Base-by-base conservation (phyloP, 2,329 filamentous ascomycete genomes). In the Coniochaeta sp. region DNA sequence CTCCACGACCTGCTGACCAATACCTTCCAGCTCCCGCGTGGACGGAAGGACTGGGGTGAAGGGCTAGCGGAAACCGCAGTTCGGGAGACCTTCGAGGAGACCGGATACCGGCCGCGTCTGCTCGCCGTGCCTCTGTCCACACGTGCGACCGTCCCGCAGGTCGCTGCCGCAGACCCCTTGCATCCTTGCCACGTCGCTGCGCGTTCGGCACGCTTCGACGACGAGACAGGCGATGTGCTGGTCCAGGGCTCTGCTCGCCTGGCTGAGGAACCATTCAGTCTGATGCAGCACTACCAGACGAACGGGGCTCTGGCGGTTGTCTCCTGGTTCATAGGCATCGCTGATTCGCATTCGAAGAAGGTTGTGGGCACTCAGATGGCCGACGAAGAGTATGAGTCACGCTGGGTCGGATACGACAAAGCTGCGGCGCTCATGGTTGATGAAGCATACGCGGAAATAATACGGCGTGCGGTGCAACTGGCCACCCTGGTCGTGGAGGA, bases 1-100 rank as follows among this genome's bases (percentile, higher is more conserved):
- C 59, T 62, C 52, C 47, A 43, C 47, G 52, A 61, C 36, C 60
- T 58, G 33, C 22, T 33, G 11, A 52, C 54, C 6, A 50, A 33
- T 24, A 57, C 55, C 24, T 50, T 60, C 54, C 34, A 62, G 36
- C 64, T 66, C 11, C 64, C 65, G 11, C 64, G 64, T 56, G 64
- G 63, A 19, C 63, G 60, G 33, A 64, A 64, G 36, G 64, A 66
- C 59, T 61, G 63, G 57, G 60, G 43, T 31, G 64, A 67, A 55
- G 22, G 58, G 3, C 59, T 64, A 14, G 54, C 58, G 16, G 34
- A 58, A 4, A 57, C 65, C 16, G 64, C 64, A 8, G 38, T 54
- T 34, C 59, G 65, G 31, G 64, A 66, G 59, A 65, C 63, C 4
- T 62, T 60, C 28, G 64, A 67, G 58, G 64, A 65, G 62, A 59